These are phyloP conservation scores for Stemphylium beticola DNA, from an alignment of 2,329 filamentous ascomycete species.

Conservation along the genomic window DNA sequence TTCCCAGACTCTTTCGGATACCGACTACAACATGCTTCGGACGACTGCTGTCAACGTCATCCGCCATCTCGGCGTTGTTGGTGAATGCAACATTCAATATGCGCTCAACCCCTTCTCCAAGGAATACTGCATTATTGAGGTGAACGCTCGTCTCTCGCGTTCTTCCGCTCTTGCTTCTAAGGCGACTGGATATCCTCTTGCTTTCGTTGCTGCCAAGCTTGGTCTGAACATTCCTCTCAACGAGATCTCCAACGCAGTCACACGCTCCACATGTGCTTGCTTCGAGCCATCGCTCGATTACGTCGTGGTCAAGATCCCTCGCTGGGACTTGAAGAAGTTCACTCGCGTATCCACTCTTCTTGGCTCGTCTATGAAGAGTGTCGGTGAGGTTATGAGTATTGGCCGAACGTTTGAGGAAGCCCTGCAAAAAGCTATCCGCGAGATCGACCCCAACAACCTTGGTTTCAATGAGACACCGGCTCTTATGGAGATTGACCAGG, in stretches of 20 bases:
- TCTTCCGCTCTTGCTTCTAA: constrained; percentile 96
- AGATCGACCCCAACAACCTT: constrained; percentile 93
- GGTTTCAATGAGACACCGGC: constrained; percentile 86
- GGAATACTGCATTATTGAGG: constrained; percentile 99
- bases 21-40: constrained; percentile 99
- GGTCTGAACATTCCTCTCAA: constrained; percentile 94
- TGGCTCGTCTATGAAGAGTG: constrained; percentile 99
- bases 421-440: constrained; percentile 96
- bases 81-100: constrained; percentile 99
- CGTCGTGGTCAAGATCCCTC: constrained; percentile 96
- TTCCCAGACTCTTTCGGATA: constrained; percentile 93
- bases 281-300: constrained; percentile 99
- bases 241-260: constrained; percentile 95
- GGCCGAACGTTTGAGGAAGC: constrained; percentile 97
- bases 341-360: constrained; percentile 94
- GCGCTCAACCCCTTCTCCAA: constrained; percentile 92
- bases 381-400: constrained; percentile 98
- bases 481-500: constrained; percentile 93
- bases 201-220: constrained; percentile 96
- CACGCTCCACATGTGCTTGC: constrained; percentile 93
- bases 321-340: constrained; percentile 99
- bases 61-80: constrained; percentile 93
- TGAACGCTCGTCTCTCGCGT: constrained; percentile 93
- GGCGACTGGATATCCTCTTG: constrained; percentile 93
- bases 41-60: constrained; percentile 98